Evolutionary conservation across 2,329 filamentous ascomycete species (phyloP).

Genomic region (Diaporthe sp.): DNA sequence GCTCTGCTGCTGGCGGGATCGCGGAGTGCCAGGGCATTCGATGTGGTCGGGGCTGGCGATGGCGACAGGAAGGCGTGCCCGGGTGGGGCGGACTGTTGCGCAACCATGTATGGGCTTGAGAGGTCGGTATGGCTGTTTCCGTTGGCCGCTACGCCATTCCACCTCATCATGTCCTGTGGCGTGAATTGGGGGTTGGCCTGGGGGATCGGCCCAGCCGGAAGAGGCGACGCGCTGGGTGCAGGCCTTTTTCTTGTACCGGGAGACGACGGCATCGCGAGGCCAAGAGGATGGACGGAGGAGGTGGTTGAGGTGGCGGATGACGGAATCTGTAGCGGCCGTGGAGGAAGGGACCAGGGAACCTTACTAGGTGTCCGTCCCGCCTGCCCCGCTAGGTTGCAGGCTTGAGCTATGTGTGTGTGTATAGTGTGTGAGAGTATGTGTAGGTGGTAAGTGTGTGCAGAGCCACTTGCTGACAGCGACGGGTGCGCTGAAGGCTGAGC

Average conservation of each 20-base stretch:
- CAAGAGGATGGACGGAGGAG: constrained; percentile 22
- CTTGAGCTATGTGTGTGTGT: constrained; percentile 2
- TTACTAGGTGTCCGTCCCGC: constrained; percentile 15
- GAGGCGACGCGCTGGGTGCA: constrained; percentile 74
- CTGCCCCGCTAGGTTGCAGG: constrained; percentile 28
- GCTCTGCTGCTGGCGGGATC: constrained; percentile 66
- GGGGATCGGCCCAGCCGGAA: constrained; percentile 69
- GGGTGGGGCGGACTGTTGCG: constrained; percentile 46
- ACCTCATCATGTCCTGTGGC: constrained; percentile 61
- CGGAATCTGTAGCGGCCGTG: constrained; percentile 8
- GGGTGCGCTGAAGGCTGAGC: neutral
- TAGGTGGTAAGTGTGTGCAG: neutral
- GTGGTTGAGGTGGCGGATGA: constrained; percentile 7
- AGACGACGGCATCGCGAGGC: constrained; percentile 57
- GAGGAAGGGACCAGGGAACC: constrained; percentile 24
- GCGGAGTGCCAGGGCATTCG: constrained; percentile 66
- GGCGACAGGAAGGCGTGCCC: constrained; percentile 33
- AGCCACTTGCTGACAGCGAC: neutral
- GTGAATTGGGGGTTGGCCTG: constrained; percentile 65
- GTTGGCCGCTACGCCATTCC: constrained; percentile 56
- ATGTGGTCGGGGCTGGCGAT: constrained; percentile 49
- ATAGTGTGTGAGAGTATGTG: neutral
- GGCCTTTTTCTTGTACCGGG: constrained; percentile 77
- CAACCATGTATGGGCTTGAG: constrained; percentile 56
- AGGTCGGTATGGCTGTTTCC: constrained; percentile 54